Conservation (phyloP, 331 rosid genomes). For the Prunus yedoensis region DNA sequence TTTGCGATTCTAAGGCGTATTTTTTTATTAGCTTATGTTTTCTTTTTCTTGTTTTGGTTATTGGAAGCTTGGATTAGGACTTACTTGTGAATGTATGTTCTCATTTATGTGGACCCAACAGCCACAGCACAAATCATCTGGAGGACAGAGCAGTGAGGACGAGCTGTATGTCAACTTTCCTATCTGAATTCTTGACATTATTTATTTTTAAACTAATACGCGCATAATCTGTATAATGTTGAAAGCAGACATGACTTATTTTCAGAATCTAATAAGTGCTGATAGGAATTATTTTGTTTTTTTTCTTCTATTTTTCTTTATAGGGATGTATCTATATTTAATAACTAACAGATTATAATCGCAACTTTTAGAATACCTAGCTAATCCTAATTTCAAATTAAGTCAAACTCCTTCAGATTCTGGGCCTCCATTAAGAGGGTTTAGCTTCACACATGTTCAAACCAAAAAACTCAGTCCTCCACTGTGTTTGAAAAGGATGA, state of each 20-base stretch:
- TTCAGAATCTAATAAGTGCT: neutral
- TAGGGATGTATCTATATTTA: too few relatives aligned
- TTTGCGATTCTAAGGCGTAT: slow-evolving; percentile 21
- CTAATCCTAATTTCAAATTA: too few relatives aligned
- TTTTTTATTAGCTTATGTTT: neutral
- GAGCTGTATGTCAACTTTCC: slow-evolving; percentile 47
- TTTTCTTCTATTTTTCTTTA: too few relatives aligned
- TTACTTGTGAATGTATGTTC: neutral
- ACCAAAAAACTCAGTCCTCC: too few relatives aligned
- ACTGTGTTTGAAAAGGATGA: too few relatives aligned
- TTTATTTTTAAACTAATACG: neutral
- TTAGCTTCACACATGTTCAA: neutral
- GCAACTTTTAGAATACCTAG: too few relatives aligned
- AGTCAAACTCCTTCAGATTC: too few relatives aligned
- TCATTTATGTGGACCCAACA: neutral
- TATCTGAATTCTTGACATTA: neutral
- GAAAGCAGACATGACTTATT: neutral
- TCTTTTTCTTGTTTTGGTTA: neutral
- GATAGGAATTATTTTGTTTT: neutral
- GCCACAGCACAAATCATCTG: neutral
- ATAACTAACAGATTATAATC: too few relatives aligned
- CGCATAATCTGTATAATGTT: neutral
- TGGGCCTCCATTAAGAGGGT: too few relatives aligned
- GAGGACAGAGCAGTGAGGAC: slow-evolving; percentile 28
- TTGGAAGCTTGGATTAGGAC: neutral